phyloP scores from a whole-genome alignment of 2,329 filamentous ascomycete species.

The Pseudogymnoascus sp. region DNA sequence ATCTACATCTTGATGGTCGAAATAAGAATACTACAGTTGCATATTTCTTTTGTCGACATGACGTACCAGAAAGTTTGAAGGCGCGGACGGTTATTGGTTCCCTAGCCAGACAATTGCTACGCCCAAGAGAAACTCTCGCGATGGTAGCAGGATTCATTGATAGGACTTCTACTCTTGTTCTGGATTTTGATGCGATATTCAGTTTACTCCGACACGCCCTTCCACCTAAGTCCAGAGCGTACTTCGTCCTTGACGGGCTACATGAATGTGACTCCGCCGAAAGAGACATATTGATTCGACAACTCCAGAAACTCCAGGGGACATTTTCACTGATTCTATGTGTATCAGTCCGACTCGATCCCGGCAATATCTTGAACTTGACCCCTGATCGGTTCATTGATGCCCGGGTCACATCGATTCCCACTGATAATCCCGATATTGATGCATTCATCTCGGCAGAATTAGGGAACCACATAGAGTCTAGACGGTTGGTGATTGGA shows the following conservation, averaged over 20 bases:
- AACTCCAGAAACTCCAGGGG: constrained; percentile 22
- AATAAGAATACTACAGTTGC: constrained; percentile 17
- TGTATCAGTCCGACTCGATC: constrained; percentile 22
- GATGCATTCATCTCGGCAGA: constrained; percentile 25
- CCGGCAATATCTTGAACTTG: constrained; percentile 15
- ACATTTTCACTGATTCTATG: constrained; percentile 22
- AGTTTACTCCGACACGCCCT: constrained; percentile 20
- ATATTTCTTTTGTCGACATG: constrained; percentile 32
- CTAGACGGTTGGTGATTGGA: constrained; percentile 19
- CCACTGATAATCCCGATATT: constrained; percentile 24
- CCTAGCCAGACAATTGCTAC: constrained; percentile 32
- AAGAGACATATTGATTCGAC: constrained; percentile 14
- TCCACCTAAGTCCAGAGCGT: constrained; percentile 20
- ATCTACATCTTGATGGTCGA: constrained; percentile 26
- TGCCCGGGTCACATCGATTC: constrained; percentile 17
- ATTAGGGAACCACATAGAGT: constrained; percentile 21
- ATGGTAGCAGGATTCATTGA: neutral
- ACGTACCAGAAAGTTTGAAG: constrained; percentile 26
- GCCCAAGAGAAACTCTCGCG: constrained; percentile 21
- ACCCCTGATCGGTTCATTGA: constrained; percentile 12
- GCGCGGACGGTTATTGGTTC: constrained; percentile 29
- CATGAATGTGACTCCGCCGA: constrained; percentile 27
- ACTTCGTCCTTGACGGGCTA: constrained; percentile 31
- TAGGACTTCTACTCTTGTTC: neutral
- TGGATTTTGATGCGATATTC: constrained; percentile 19